A percentile compares a stretch with the other conserved stretches of the same genome.
These are phyloP conservation scores for Wickerhamiella bombiphila DNA, from an alignment of 805 yeast species.

Conservation along the genomic window DNA sequence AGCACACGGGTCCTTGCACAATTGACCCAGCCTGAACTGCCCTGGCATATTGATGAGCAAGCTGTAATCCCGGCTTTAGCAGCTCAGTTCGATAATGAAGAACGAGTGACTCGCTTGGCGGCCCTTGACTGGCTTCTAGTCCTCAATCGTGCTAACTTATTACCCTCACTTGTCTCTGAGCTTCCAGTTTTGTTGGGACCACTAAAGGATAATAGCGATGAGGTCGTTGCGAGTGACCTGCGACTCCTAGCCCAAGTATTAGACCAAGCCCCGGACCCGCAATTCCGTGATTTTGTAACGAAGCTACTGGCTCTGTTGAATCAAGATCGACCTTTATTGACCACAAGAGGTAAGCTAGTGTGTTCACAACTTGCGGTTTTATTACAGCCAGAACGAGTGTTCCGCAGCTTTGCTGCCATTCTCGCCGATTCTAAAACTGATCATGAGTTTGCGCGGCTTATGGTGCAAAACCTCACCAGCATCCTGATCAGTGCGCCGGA, in stretches of 20 bases:
- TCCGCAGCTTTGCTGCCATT: slow-evolving; percentile 63
- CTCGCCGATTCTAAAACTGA: slow-evolving; percentile 29
- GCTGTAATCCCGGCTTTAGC: slow-evolving; percentile 35
- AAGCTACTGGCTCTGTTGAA: slow-evolving; percentile 58
- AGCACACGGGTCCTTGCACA: slow-evolving; percentile 36
- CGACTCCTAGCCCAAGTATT: slow-evolving; percentile 62
- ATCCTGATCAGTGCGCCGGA: slow-evolving; percentile 80
- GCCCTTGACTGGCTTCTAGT: slow-evolving; percentile 81
- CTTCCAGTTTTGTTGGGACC: slow-evolving; percentile 51
- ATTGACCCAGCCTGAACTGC: slow-evolving; percentile 22
- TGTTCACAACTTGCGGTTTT: slow-evolving; percentile 71
- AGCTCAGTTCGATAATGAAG: slow-evolving; percentile 59
- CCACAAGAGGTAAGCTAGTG: slow-evolving; percentile 67
- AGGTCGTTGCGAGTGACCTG: slow-evolving; percentile 60
- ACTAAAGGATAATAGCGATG: slow-evolving; percentile 56
- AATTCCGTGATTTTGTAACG: slow-evolving; percentile 59
- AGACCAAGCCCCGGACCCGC: slow-evolving; percentile 53
- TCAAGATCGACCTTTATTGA: slow-evolving; percentile 50
- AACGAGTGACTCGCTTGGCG: slow-evolving; percentile 69
- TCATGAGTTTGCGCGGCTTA: slow-evolving; percentile 55
- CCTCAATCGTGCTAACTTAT: slow-evolving; percentile 32
- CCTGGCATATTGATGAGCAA: slow-evolving; percentile 28
- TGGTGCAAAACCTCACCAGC: slow-evolving; percentile 78
- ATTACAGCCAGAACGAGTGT: slow-evolving; percentile 69
- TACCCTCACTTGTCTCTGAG: neutral